A percentile compares a stretch with the other conserved stretches of the same genome.
Conservation (phyloP, 257 asterid genomes). For the Petrea volubilis region DNA sequence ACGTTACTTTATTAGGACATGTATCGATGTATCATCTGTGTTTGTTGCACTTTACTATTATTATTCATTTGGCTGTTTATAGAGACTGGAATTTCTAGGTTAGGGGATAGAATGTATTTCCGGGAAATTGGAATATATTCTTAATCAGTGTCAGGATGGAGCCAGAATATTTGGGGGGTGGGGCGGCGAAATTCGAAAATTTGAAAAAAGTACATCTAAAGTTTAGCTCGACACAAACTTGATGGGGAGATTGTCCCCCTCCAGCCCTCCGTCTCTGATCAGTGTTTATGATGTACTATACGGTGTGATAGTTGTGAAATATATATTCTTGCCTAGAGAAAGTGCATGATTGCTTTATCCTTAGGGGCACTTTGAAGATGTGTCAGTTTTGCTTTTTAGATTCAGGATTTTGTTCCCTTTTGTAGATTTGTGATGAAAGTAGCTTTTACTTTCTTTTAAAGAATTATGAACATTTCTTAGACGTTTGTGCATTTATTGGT, state of each 20-base stretch:
- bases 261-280: too few relatives aligned
- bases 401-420: not conserved
- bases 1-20: conserved; percentile 19
- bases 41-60: conserved; percentile 14
- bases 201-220: too few relatives aligned
- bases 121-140: conserved; percentile 1
- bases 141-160: not conserved
- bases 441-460: too few relatives aligned
- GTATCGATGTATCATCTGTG: not conserved
- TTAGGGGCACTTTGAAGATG: conserved; percentile 3
- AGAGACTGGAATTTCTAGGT: conserved; percentile 5
- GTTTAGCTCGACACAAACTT: too few relatives aligned
- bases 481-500: not conserved
- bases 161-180: too few relatives aligned
- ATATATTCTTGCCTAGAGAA: not conserved
- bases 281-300: too few relatives aligned
- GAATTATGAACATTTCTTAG: not conserved
- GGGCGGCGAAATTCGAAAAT: too few relatives aligned
- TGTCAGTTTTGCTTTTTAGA: conserved; percentile 9
- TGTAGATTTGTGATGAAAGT: not conserved
- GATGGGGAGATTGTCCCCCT: too few relatives aligned
- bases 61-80: conserved; percentile 2
- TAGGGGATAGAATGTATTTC: conserved; percentile 3
- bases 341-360: not conserved
- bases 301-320: too few relatives aligned